Base-by-base conservation (phyloP, 345 rosid species). In the Moricandia moricandioides region DNA sequence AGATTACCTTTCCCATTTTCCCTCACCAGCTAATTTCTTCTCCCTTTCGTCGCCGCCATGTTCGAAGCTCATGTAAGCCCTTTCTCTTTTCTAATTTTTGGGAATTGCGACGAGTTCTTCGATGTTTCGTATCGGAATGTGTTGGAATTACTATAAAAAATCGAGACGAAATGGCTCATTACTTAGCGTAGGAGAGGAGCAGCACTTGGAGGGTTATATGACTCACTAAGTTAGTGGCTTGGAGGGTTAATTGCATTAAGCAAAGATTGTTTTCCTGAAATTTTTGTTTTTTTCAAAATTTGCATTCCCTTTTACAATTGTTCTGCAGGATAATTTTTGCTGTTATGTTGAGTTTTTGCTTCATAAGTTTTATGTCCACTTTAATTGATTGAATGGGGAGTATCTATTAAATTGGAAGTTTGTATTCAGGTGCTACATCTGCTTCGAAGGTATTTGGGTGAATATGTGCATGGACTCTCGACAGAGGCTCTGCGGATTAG, bases 391-490 rank as follows among this genome's bases (percentile, higher is more conserved):
- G 58, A 14, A 26, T 17, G 24, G 26, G 11, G 29, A 67, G 62
- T 67, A 51, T 71, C 45, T 66, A 12, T 8, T 39, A 52, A 67
- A 51, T 62, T 62, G 33, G 8, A 45, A 68, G 17, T 71, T 16
- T 75, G 73, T 8, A 75, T 79, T 74, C 85, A 92, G 99, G 99
- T 95, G 77, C 68, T 95, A 71, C 98, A 89, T 81, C 84, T 95
- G 91, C 99, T 95, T 81, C 96, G 94, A 78, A 89, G 85, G 83
- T 95, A 95, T 82, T 85, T 95, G 85, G 98, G 99, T n/a, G 98
- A 95, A 79, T 92, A 95, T 76, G 99, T 95, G 45, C 91, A 92
- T 30, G 99, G 96, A 69, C 98, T 95, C 65, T 95, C 99, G 3
- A 80, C 72, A 10, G 99, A 95, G 85, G 97, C 97, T 74, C 77